A percentile compares a stretch with the other conserved stretches of the same genome.
Evolutionary conservation across 2,329 filamentous ascomycete genomes (phyloP).

Genomic region (Penicillium sp.): DNA sequence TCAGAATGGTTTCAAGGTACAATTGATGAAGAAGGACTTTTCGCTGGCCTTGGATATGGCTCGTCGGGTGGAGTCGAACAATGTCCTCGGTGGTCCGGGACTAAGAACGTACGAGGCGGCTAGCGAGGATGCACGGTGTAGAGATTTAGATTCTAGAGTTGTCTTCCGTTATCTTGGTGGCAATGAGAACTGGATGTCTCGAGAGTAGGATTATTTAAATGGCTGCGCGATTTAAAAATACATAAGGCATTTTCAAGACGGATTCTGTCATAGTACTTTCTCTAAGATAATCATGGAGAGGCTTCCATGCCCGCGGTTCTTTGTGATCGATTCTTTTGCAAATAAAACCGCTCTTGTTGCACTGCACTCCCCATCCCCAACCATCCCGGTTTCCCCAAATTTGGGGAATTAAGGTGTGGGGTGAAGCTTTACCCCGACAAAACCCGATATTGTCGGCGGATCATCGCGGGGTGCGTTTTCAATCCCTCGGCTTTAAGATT

Average conservation of each 20-base stretch:
- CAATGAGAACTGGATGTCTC: slow-evolving; percentile 52
- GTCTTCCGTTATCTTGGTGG: slow-evolving; percentile 62
- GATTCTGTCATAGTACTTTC: too few species aligned
- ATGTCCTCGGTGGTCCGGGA: slow-evolving; percentile 56
- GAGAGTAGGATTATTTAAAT: not conserved
- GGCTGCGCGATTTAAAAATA: too few species aligned
- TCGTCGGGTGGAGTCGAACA: slow-evolving; percentile 54
- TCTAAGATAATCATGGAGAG: too few species aligned
- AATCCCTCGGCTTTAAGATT: too few species aligned
- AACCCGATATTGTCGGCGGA: not conserved
- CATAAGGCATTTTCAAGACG: too few species aligned
- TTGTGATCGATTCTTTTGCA: too few species aligned
- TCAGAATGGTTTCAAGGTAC: slow-evolving; percentile 61
- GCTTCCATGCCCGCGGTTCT: too few species aligned
- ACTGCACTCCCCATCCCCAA: too few species aligned
- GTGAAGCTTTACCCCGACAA: not conserved
- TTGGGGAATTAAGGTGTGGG: not conserved
- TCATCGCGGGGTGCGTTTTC: not conserved
- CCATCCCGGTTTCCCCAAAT: not conserved
- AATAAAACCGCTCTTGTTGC: too few species aligned
- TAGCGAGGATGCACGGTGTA: slow-evolving; percentile 56
- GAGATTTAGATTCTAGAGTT: slow-evolving; percentile 60
- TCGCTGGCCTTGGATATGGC: slow-evolving; percentile 60
- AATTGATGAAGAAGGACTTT: slow-evolving; percentile 66
- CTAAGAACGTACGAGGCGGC: slow-evolving; percentile 58